Evolutionary conservation across 2,329 filamentous ascomycete species (phyloP).

Genomic region (Microdochium nivale): DNA sequence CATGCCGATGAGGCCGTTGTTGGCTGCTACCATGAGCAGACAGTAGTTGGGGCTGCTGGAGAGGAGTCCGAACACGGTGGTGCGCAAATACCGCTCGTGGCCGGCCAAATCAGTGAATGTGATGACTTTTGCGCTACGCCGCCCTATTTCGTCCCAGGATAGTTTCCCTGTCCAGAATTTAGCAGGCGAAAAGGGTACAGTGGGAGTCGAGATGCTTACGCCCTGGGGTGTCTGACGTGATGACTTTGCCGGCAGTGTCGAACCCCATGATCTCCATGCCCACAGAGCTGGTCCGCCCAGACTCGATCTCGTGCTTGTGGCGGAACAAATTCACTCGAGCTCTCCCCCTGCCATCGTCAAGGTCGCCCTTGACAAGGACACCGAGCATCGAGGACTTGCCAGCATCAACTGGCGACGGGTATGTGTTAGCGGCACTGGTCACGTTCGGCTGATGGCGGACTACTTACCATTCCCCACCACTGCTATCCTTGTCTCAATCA

Average conservation of each 20-base stretch:
- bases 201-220: constrained; percentile 40
- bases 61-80: constrained; percentile 90
- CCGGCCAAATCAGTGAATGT: constrained; percentile 93
- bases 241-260: constrained; percentile 74
- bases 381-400: constrained; percentile 95
- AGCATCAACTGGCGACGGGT: constrained; percentile 61
- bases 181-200: constrained; percentile 2
- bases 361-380: constrained; percentile 87
- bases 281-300: constrained; percentile 88
- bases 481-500: constrained; percentile 92
- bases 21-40: constrained; percentile 94
- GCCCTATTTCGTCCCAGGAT: constrained; percentile 96
- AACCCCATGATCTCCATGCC: constrained; percentile 99
- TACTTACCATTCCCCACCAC: constrained; percentile 81
- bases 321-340: constrained; percentile 93
- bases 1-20: constrained; percentile 96
- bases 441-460: neutral
- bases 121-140: constrained; percentile 91
- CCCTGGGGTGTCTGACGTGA: constrained; percentile 73
- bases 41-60: constrained; percentile 97
- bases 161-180: constrained; percentile 40
- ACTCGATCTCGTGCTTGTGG: constrained; percentile 97
- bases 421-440: constrained; percentile 3
- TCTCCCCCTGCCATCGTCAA: constrained; percentile 90
- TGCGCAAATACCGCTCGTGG: constrained; percentile 90